phyloP scores from a whole-genome alignment of 139 green algal genomes.

The Edaphochlamys debaryana region DNA sequence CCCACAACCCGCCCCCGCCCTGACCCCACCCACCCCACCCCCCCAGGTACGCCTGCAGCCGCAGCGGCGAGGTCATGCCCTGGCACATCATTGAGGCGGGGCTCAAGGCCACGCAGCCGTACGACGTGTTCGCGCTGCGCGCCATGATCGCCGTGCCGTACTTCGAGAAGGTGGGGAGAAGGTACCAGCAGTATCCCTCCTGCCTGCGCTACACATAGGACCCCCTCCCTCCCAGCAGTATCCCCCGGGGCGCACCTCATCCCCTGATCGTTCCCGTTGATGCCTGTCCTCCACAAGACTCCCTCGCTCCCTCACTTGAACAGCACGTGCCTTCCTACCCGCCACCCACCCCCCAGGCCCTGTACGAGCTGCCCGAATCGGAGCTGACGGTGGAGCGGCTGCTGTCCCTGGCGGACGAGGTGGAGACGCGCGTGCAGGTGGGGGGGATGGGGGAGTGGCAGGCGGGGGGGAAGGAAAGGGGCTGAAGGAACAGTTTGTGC shows the following conservation, averaged over 20 bases:
- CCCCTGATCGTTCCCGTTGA: too few relatives aligned
- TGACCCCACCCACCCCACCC: not conserved
- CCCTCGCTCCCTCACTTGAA: too few relatives aligned
- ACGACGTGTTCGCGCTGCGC: slow-evolving; percentile 66
- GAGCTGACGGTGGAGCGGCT: slow-evolving; percentile 59
- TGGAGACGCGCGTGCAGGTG: slow-evolving; percentile 70
- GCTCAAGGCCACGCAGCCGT: slow-evolving; percentile 73
- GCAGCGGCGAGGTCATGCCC: slow-evolving; percentile 65
- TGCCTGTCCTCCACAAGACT: too few relatives aligned
- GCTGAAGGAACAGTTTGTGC: not conserved
- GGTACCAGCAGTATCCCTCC: too few relatives aligned
- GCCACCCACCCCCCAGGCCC: not conserved
- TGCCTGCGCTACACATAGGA: too few relatives aligned
- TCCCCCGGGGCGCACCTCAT: too few relatives aligned
- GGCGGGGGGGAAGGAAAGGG: not conserved
- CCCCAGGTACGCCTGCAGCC: slow-evolving; percentile 21
- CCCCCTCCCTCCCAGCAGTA: too few relatives aligned
- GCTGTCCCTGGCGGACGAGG: slow-evolving; percentile 71
- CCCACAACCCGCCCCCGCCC: not conserved
- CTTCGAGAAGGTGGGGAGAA: slow-evolving; percentile 80
- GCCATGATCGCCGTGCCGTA: slow-evolving; percentile 82
- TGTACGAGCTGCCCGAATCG: slow-evolving; percentile 79
- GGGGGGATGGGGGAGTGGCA: not conserved
- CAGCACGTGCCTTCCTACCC: too few relatives aligned
- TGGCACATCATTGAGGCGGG: slow-evolving; percentile 74